Base-by-base conservation (phyloP, 2,329 filamentous ascomycete genomes). In the Diaporthe sp. region DNA sequence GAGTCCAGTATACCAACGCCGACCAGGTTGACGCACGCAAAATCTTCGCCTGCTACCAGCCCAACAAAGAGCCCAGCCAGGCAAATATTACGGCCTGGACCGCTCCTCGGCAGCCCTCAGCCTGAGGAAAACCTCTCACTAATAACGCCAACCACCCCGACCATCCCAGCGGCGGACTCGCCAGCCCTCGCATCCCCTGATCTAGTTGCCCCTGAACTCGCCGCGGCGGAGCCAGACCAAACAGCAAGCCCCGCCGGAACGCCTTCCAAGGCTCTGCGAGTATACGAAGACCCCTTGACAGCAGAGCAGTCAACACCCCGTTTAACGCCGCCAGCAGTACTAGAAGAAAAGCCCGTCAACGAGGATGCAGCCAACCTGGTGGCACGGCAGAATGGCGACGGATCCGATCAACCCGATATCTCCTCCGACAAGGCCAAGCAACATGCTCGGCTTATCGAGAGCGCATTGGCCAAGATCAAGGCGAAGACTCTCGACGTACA, bases 401-500 rank as follows among this genome's bases (percentile, higher is more conserved):
- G 73, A 56, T 65, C 65, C 5, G 59, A 42, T 32, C 73, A 71
- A 6, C 79, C 80, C 32, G 71, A 78, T 15, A 76, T 80, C 42
- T 86, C 87, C 0, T 85, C 87, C 0, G 90, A 92, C 13, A 91
- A 90, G 78, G 79, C 84, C 6, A 88, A 87, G 63, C 90, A 92
- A 77, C 91, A 88, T 78, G 83, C 85, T 10, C 90, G 92, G 58
- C 85, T 96, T 32, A 87, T 96, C 7, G 90, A 92, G 42, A 95
- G 93, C 78, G 94, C 93, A 66, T 94, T 96, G 77, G 86, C 91
- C 69, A 93, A 94, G 76, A 92, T 96, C 78, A 91, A 91, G 77
- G 88, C 90, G 39, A 91, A 91, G 78, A 91, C 91, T 1, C 88
- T 96, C n/a, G 94, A 96, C 80, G 93, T 94, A 4, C 93, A 95